Evolutionary conservation across 2,329 filamentous ascomycete species (phyloP), one percentile per base, ranked within the genome.

Genomic region (Thelonectria olida): DNA sequence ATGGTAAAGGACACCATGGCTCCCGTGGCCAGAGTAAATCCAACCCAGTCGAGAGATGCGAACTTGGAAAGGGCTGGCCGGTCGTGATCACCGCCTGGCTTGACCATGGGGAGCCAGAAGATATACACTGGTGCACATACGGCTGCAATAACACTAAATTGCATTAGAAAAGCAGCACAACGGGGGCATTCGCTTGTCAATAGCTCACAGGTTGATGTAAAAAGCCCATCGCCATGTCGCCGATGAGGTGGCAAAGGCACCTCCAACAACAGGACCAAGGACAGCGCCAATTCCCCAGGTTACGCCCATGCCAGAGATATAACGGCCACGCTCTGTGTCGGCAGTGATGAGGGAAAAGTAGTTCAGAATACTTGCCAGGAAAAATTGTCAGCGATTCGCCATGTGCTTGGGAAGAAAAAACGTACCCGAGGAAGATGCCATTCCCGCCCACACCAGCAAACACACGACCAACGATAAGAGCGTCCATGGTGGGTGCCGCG

Each of bases 11-110:
- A 75, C 1, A 76, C 68, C 19, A 79, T 77, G 2, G 76, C 75
- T 1, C 74, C 82, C 1, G 77, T 67, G 34, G 76, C 79, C 2
- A 87, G 71, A 1, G 80, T 22, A 0, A 75, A 72, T 1, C 81
- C 83, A 0, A 82, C 17, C 58, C 73, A 82, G 66, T 85, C 84
- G 7, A 65, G 49, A n/a, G n/a, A n/a, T n/a, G n/a, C n/a, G n/a
- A n/a, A n/a, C 4, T 56, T 54, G 13, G 53, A 42, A 2, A 65
- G 17, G 2, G 49, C 52, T 1, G n/a, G 36, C 4, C 28, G 4
- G 28, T 61, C 23, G 0, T 48, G 39, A 6, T 42, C 52, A 13
- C 42, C 54, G 2, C 49, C 49, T 23, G 56, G 60, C 19, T 63
- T 55, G 17, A 63, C 53, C 27, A 56, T 48, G 2, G 63, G 63